Base-by-base conservation (phyloP, 768 basidiomycete species). In the Suillus subaureus region DNA sequence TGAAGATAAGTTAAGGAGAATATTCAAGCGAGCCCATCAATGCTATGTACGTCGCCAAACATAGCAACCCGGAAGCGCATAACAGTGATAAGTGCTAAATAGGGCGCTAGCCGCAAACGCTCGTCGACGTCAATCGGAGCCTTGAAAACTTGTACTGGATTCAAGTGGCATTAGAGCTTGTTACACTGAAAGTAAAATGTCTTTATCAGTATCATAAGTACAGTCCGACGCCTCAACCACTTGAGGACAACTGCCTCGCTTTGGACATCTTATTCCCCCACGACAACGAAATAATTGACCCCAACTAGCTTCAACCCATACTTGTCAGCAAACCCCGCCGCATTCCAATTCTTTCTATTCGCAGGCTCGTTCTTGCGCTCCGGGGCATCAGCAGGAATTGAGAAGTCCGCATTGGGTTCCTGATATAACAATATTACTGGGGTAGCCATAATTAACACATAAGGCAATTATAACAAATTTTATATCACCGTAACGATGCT, bases 371-470 rank as follows among this genome's bases (percentile, higher is more conserved):
- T 77, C 23, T 82, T 79, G 66, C 80, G 74, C 66, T 90, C 88
- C 0, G 77, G 75, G 4, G 83, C 85, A 13, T 80, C 75, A 2
- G 70, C 40, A 0, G 85, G 83, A 26, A 89, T 75, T 2, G 55
- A 66, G 64, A 86, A 78, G 0, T 77, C 69, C 21, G 61, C 70
- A 13, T 70, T 73, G 4, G 89, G 88, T 69, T 90, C 89, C 68
- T 86, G 79, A 70, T 86, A 90, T 11, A 90, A 78, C 9, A 90
- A 74, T 73, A 90, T 86, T 15, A 81, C 89, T 82, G 31, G 7
- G 4, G 12, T 5, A 33, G 33, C 3, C 39, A 54, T 3, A 21
- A 43, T 42, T 9, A 39, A 39, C 28, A 61, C 31, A 28, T 23
- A 39, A 3, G 1, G 35, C 49, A 62, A 6, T 7, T 39, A 54